Evolutionary conservation across 352 stramenopile species (phyloP).

Genomic region (Saprolegnia diclina): DNA sequence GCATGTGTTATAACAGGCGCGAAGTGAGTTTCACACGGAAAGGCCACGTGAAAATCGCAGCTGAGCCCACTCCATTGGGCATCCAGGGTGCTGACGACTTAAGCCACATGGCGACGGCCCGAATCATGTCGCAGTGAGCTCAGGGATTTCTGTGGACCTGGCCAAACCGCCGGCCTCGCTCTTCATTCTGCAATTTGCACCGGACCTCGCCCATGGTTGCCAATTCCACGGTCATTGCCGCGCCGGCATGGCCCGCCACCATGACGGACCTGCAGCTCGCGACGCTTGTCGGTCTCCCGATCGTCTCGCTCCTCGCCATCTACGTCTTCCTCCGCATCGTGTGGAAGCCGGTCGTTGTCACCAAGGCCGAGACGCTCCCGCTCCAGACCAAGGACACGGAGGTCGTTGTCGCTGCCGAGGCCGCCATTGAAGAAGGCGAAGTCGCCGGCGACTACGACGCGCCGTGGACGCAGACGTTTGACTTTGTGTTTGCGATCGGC

Average conservation of each 20-base stretch:
- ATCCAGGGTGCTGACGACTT: conserved; percentile 8
- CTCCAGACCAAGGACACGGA: not conserved
- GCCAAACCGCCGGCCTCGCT: not conserved
- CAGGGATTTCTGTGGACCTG: conserved; percentile 14
- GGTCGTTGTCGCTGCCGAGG: not conserved
- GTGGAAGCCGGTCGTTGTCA: conserved; percentile 33
- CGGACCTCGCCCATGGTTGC: not conserved
- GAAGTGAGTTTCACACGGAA: not conserved
- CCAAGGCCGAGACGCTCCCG: not conserved
- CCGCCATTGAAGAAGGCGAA: conserved; percentile 37
- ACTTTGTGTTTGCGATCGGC: conserved; percentile 61
- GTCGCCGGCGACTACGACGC: conserved; percentile 54
- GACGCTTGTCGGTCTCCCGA: conserved; percentile 41
- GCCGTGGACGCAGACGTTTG: conserved; percentile 48
- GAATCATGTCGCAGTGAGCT: not conserved
- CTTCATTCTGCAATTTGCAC: conserved; percentile 15
- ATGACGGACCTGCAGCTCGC: conserved; percentile 2
- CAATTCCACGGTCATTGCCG: not conserved
- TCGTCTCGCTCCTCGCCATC: conserved; percentile 47
- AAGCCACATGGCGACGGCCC: not conserved
- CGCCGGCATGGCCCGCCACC: conserved; percentile 7
- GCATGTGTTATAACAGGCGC: not conserved
- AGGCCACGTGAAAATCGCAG: conserved; percentile 2
- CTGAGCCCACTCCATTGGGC: not conserved
- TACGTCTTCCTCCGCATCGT: conserved; percentile 64